Evolutionary conservation across 805 yeast species (phyloP), one percentile per base, ranked within the genome.

Genomic region (Saturnispora diversa): DNA sequence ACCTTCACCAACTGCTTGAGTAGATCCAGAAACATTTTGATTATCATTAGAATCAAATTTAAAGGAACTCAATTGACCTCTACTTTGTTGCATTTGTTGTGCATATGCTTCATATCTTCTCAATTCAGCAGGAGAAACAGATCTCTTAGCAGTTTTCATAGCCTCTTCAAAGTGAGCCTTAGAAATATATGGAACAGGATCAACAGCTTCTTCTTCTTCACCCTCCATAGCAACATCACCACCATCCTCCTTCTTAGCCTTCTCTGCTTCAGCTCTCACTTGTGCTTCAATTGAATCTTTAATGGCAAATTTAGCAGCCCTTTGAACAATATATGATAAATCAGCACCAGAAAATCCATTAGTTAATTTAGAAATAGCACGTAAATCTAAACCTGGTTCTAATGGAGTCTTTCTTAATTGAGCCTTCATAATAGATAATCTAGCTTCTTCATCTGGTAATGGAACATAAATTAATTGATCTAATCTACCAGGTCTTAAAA

Each of bases 311-410:
- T 92, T 92, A 51, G 98, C 99, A 39, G 98, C 80, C 69, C 99
- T 86, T 73, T 92, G 98, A 40, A 84, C 98, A 65, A 92, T 88
- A 69, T 88, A 92, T 30, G 84, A 78, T 68, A 92, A 77, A 72
- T 92, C 99, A 41, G 99, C 99, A 81, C 99, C 99, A 36, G 97
- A 84, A 75, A 92, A 92, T 19, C 99, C 99, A 54, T 82, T 77
- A n/a, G 98, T 87, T 49, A 84, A 80, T 66, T 81, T 84, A 44
- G 98, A 94, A 62, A 92, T 87, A 60, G 88, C 87, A 37, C 68
- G 63, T 59, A 92, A 74, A 53, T 86, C 90, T 57, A 92, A 72
- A 44, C 95, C 97, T 50, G 98, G 98, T 69, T 94, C 98, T 59
- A 92, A 74, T 55, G 99, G 99, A 33, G 98, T 84, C 70, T 92